phyloP scores from a whole-genome alignment of 2,329 filamentous ascomycete species.

The Microcyclosporella mali region DNA sequence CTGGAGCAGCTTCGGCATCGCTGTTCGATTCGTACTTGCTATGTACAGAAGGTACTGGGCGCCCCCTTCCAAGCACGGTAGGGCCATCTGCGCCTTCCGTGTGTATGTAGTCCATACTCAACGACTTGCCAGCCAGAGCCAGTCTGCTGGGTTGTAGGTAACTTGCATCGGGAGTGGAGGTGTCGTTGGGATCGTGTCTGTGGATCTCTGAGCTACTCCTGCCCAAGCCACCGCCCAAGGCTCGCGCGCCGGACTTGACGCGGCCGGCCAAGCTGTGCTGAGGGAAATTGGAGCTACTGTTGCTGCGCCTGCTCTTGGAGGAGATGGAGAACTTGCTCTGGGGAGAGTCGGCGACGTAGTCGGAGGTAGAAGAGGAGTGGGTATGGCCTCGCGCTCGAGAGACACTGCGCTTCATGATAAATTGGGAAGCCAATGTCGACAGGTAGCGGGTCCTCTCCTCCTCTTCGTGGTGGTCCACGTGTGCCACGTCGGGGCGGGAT shows the following conservation, averaged over 20 bases:
- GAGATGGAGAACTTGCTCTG: slow-evolving; percentile 20
- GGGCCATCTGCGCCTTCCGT: slow-evolving; percentile 34
- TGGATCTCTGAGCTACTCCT: slow-evolving; percentile 19
- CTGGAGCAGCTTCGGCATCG: slow-evolving; percentile 76
- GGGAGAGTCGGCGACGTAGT: slow-evolving; percentile 37
- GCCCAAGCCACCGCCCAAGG: slow-evolving; percentile 8
- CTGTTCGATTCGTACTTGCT: slow-evolving; percentile 33
- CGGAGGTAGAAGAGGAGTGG: slow-evolving; percentile 56
- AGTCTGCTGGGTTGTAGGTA: slow-evolving; percentile 54
- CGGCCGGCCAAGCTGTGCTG: slow-evolving; percentile 12
- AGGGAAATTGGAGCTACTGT: slow-evolving; percentile 67
- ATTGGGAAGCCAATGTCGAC: slow-evolving; percentile 11
- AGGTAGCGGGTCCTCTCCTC: slow-evolving; percentile 17
- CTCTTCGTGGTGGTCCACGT: slow-evolving; percentile 12
- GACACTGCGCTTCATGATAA: slow-evolving; percentile 1
- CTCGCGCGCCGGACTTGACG: slow-evolving; percentile 11
- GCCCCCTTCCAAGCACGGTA: slow-evolving; percentile 40
- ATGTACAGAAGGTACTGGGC: slow-evolving; percentile 40
- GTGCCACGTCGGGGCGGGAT: slow-evolving; percentile 33
- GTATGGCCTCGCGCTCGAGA: slow-evolving; percentile 52
- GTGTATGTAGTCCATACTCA: slow-evolving; percentile 67
- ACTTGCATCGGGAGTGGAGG: slow-evolving; percentile 42
- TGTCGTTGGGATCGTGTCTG: slow-evolving; percentile 4
- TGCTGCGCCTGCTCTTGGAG: slow-evolving; percentile 58
- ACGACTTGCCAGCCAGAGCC: slow-evolving; percentile 50